A percentile compares a stretch with the other conserved stretches of the same genome.
Conservation (phyloP, 2,329 filamentous ascomycete genomes). For the Fusarium cyanostomum region DNA sequence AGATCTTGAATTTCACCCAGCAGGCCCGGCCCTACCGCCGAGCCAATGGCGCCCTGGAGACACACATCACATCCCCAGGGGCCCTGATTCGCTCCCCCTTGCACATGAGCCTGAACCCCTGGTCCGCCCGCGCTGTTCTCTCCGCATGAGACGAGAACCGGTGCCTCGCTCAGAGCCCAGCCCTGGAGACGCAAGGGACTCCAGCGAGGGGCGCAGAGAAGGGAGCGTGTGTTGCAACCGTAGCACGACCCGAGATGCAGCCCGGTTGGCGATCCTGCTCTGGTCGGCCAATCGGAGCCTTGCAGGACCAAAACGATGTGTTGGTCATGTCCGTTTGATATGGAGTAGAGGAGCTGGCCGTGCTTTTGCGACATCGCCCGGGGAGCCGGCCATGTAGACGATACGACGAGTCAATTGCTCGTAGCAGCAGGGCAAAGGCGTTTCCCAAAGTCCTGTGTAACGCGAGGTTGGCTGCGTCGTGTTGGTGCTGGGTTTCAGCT, state of each 20-base stretch:
- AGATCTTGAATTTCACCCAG: no score
- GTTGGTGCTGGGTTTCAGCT: no score
- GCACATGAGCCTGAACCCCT: no score
- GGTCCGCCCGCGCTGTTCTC: neutral
- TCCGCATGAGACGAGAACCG: neutral
- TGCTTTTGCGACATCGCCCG: neutral
- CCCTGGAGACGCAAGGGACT: neutral
- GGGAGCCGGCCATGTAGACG: neutral
- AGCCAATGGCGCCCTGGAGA: neutral
- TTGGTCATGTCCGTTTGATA: neutral
- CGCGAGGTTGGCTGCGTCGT: neutral
- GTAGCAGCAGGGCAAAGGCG: neutral
- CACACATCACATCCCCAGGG: neutral
- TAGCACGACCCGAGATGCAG: conserved; percentile 16
- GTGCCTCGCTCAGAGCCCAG: no score
- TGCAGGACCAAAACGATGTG: neutral
- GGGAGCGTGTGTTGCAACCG: neutral
- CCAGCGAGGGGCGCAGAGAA: neutral
- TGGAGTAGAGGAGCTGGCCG: neutral
- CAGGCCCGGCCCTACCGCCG: no score
- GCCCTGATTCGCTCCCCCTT: neutral
- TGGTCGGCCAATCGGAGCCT: conserved; percentile 2
- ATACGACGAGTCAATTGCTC: neutral
- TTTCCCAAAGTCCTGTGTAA: neutral
- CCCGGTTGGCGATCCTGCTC: neutral